These are phyloP conservation scores for Pelagomonas calceolata DNA, from an alignment of 108 stramenopile genomes.

Conservation along the genomic window DNA sequence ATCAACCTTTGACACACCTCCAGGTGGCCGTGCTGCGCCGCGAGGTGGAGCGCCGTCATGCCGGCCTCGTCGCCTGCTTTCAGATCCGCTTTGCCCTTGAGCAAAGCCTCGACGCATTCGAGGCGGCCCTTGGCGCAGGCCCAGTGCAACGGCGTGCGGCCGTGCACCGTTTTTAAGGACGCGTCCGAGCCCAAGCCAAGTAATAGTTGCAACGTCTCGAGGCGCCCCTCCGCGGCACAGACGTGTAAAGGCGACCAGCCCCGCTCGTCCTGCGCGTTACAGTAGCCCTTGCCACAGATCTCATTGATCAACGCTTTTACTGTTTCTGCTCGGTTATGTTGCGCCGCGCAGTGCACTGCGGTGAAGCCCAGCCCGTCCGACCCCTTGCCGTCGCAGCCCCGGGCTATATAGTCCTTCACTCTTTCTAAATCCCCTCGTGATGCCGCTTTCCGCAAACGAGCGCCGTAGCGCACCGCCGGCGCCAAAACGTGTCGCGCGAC, in stretches of 20 bases:
- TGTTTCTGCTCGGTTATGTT: no score
- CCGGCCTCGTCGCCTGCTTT: slow-evolving; percentile 51
- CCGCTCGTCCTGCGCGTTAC: slow-evolving; percentile 62
- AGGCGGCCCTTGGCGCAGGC: slow-evolving; percentile 76
- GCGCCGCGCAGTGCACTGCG: no score
- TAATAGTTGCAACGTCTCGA: slow-evolving; percentile 58
- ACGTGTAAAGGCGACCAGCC: slow-evolving; percentile 84
- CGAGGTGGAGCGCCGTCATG: background rate
- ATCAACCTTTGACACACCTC: background rate
- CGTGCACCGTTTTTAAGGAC: slow-evolving; percentile 61
- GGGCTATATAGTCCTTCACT: no score
- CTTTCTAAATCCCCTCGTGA: no score
- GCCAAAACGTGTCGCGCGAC: no score
- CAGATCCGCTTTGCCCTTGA: slow-evolving; percentile 70
- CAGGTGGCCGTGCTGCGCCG: background rate
- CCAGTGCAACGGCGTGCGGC: slow-evolving; percentile 80
- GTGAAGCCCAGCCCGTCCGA: no score
- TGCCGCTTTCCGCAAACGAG: no score
- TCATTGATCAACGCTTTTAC: no score
- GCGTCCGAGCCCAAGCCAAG: slow-evolving; percentile 66
- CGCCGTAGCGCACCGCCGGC: no score
- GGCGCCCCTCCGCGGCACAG: slow-evolving; percentile 68
- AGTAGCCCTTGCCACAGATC: slow-evolving; percentile 66
- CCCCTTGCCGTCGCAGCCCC: no score
- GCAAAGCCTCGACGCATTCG: slow-evolving; percentile 61